Percentiles rank a stretch among this genome's conserved stretches.
Evolutionary conservation across 192 early-diverging fungal species (phyloP).

Genomic region (Diversispora epigaea): DNA sequence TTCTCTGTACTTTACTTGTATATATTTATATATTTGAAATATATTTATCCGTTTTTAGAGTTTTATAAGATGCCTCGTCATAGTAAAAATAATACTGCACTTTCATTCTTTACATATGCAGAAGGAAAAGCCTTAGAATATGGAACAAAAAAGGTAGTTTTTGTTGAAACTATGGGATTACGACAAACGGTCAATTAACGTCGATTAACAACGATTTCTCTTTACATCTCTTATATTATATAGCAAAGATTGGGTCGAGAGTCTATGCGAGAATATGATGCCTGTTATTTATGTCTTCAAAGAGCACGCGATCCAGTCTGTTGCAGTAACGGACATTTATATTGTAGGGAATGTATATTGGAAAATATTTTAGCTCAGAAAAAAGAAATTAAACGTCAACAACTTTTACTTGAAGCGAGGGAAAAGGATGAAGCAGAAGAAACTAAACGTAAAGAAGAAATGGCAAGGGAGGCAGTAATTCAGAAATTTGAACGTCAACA

Average conservation of each 20-base stretch:
- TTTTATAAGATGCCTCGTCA: constrained; percentile 69
- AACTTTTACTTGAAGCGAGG: constrained; percentile 46
- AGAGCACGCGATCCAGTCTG: constrained; percentile 68
- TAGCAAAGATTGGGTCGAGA: constrained; percentile 81
- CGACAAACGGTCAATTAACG: neutral
- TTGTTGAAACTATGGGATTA: no score
- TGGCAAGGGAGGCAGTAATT: constrained; percentile 54
- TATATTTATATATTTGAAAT: no score
- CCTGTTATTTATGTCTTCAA: constrained; percentile 86
- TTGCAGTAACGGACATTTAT: constrained; percentile 78
- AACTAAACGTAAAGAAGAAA: constrained; percentile 41
- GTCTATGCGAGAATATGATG: constrained; percentile 78
- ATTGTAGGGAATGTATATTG: constrained; percentile 87
- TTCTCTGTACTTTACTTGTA: neutral
- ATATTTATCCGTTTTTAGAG: no score
- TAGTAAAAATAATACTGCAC: constrained; percentile 91
- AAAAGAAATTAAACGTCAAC: constrained; percentile 66
- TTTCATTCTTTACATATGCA: constrained; percentile 87
- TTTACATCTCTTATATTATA: neutral
- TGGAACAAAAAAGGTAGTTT: constrained; percentile 74
- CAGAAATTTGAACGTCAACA: constrained; percentile 67
- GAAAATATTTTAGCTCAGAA: constrained; percentile 84
- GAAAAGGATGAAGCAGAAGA: constrained; percentile 48
- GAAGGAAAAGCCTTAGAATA: constrained; percentile 85
- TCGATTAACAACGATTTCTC: neutral